Evolutionary conservation across 495 filamentous ascomycete genomes (phyloP).

Genomic region (Talaromyces adpressus): DNA sequence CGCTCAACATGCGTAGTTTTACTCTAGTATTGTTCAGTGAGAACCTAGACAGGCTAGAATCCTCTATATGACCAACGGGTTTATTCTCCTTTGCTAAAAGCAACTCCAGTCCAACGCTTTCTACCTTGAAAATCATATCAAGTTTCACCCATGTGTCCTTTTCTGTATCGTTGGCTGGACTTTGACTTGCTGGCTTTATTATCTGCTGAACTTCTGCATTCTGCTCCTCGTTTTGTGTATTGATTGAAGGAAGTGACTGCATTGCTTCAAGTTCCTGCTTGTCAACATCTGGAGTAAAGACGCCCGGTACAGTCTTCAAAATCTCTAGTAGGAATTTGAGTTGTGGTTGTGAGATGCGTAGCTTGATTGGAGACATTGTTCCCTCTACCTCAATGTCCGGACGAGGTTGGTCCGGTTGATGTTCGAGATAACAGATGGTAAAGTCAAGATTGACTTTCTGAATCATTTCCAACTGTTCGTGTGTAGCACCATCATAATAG

Average conservation of each 20-base stretch:
- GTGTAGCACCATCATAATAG: constrained; percentile 62
- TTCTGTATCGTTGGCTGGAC: constrained; percentile 56
- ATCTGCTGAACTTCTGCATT: constrained; percentile 26
- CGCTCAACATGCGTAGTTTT: constrained; percentile 90
- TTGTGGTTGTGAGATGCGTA: constrained; percentile 83
- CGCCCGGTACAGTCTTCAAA: constrained; percentile 74
- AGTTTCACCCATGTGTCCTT: constrained; percentile 83
- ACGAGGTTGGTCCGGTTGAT: constrained; percentile 65
- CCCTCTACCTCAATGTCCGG: constrained; percentile 91
- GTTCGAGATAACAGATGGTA: constrained; percentile 83
- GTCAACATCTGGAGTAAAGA: constrained; percentile 72
- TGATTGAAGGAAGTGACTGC: constrained; percentile 55
- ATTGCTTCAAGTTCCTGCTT: constrained; percentile 58
- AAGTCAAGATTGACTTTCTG: constrained; percentile 94
- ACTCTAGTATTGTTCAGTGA: constrained; percentile 86
- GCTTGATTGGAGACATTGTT: constrained; percentile 83
- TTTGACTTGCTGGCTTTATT: constrained; percentile 18
- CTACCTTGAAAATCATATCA: constrained; percentile 85
- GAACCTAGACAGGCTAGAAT: constrained; percentile 84
- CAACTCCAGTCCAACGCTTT: constrained; percentile 80
- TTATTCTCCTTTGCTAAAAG: constrained; percentile 66
- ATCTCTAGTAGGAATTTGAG: constrained; percentile 82
- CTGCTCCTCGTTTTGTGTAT: constrained; percentile 37
- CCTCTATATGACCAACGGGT: constrained; percentile 70
- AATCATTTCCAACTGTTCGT: constrained; percentile 89